Evolutionary conservation across 495 filamentous ascomycete species (phyloP).

Genomic region (Talaromyces adpressus): DNA sequence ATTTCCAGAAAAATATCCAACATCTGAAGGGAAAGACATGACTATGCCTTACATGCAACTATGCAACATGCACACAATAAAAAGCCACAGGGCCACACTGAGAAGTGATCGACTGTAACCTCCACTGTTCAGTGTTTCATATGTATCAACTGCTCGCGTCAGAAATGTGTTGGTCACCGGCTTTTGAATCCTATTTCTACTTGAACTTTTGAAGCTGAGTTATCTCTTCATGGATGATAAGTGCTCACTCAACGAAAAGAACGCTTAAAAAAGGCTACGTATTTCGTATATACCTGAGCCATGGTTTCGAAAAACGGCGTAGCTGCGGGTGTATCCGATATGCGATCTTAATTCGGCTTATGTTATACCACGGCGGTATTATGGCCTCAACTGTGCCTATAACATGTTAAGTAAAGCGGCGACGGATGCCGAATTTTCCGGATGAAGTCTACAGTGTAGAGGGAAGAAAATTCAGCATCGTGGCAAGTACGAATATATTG

Average conservation of each 20-base stretch:
- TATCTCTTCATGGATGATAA: not conserved
- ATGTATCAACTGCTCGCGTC: not conserved
- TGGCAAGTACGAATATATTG: not conserved
- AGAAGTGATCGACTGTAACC: not conserved
- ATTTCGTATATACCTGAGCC: not conserved
- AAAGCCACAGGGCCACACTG: not conserved
- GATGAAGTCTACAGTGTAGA: not conserved
- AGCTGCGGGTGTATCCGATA: not conserved
- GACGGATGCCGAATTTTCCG: not conserved
- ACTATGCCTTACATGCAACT: not conserved
- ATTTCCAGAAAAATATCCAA: not conserved
- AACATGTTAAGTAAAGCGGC: not conserved
- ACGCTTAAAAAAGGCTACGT: not conserved
- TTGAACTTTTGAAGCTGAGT: not conserved
- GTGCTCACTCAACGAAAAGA: not conserved
- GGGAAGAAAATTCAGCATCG: not conserved
- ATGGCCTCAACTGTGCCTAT: not conserved
- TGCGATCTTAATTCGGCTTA: not conserved
- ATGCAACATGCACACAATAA: not conserved
- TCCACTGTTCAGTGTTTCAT: not conserved
- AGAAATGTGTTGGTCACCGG: not conserved
- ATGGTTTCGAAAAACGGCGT: not conserved
- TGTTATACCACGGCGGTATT: not conserved
- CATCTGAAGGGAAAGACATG: not conserved
- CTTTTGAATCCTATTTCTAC: not conserved